phyloP scores from a whole-genome alignment of 305 asterid species.

The Fraxinus paxiana region DNA sequence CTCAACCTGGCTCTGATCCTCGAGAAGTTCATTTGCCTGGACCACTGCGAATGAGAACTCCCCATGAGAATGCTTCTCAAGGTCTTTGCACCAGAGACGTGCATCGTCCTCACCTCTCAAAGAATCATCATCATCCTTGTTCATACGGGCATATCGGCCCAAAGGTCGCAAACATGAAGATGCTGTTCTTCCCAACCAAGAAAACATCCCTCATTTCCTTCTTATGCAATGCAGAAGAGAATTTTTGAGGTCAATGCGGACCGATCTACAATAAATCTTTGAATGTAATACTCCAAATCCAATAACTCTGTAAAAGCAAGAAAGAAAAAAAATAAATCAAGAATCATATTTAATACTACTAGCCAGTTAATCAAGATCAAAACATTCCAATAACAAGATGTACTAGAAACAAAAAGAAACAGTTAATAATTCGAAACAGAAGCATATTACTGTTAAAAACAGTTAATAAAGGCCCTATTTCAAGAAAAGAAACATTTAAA shows the following conservation, averaged over 20 bases:
- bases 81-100: conserved; percentile 62
- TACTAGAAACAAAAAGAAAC: neutral
- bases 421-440: neutral
- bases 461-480: neutral
- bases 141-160: conserved; percentile 64
- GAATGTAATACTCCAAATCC: conserved; percentile 9
- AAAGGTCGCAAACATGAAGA: conserved; percentile 58
- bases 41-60: conserved; percentile 68
- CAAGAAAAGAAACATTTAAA: neutral
- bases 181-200: conserved; percentile 57
- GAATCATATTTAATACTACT: neutral
- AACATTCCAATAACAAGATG: conserved; percentile 6
- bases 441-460: neutral
- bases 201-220: conserved; percentile 77
- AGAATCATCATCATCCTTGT: conserved; percentile 47
- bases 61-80: conserved; percentile 65
- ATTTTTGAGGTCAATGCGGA: conserved; percentile 29
- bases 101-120: conserved; percentile 45
- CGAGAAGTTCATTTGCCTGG: conserved; percentile 60
- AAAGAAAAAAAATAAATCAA: neutral
- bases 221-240: conserved; percentile 27
- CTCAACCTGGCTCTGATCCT: conserved; percentile 80
- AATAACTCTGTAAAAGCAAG: neutral
- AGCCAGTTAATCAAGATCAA: conserved; percentile 10
- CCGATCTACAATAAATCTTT: conserved; percentile 23